Conservation (phyloP, 1,284 basidiomycete species). For the Pseudozyma hubeiensis region DNA sequence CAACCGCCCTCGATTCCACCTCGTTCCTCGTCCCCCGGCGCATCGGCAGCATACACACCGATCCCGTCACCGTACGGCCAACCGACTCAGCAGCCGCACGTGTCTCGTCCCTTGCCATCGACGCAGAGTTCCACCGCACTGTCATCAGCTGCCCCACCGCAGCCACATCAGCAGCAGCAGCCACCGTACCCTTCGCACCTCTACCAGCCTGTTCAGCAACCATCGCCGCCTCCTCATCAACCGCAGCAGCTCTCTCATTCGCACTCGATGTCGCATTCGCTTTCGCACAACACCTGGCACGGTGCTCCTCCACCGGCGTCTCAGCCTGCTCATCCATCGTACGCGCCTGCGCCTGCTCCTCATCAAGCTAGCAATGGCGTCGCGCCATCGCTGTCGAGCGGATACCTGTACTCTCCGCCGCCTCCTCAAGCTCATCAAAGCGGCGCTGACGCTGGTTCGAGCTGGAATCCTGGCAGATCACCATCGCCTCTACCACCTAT, state of each 20-base stretch:
- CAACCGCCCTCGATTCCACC: slow-evolving; percentile 29
- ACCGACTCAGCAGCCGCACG: slow-evolving; percentile 12
- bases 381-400: slow-evolving; percentile 23
- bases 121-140: slow-evolving; percentile 28
- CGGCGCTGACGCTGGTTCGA: neutral
- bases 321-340: slow-evolving; percentile 16
- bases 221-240: slow-evolving; percentile 31
- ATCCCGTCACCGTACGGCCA: slow-evolving; percentile 40
- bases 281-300: slow-evolving; percentile 28
- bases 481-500: slow-evolving; percentile 37
- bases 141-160: slow-evolving; percentile 12
- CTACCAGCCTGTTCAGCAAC: slow-evolving; percentile 33
- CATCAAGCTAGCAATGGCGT: slow-evolving; percentile 11
- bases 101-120: slow-evolving; percentile 37
- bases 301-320: slow-evolving; percentile 16
- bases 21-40: slow-evolving; percentile 34
- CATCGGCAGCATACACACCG: slow-evolving; percentile 20
- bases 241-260: slow-evolving; percentile 25
- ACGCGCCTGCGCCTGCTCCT: slow-evolving; percentile 9
- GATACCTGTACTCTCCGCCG: slow-evolving; percentile 34
- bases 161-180: slow-evolving; percentile 8
- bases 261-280: slow-evolving; percentile 20
- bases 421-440: neutral
- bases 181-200: slow-evolving; percentile 28
- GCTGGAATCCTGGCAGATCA: slow-evolving; percentile 20